phyloP scores from a whole-genome alignment of 106 monocot genomes.

The Platanthera zijinensis region DNA sequence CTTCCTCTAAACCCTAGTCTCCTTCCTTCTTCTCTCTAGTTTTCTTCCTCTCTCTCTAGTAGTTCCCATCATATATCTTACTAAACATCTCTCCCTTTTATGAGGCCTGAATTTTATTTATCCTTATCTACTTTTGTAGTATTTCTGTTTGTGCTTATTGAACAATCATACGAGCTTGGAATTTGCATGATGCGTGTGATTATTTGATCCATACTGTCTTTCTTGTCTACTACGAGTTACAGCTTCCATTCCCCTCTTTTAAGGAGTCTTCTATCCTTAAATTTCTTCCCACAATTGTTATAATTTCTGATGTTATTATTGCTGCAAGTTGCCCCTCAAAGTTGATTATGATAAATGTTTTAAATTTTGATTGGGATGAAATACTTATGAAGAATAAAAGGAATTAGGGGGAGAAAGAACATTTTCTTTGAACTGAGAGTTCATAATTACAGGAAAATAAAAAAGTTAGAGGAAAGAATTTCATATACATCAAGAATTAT shows the following conservation, averaged over 20 bases:
- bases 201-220: not conserved
- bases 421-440: too few species aligned
- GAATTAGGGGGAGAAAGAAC: not conserved
- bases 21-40: too few species aligned
- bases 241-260: not conserved
- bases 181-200: not conserved
- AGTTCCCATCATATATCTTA: too few species aligned
- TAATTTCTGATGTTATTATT: not conserved
- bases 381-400: not conserved
- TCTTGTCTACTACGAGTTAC: not conserved
- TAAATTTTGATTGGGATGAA: not conserved
- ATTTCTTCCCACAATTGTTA: not conserved
- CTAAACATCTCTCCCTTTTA: not conserved
- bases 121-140: not conserved
- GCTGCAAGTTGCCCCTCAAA: not conserved
- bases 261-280: not conserved
- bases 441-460: too few species aligned
- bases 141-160: not conserved
- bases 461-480: too few species aligned
- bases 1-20: too few species aligned
- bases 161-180: not conserved
- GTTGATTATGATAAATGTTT: not conserved
- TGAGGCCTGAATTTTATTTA: not conserved
- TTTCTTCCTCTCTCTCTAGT: too few species aligned
- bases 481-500: too few species aligned